A percentile compares a stretch with the other conserved stretches of the same genome.
These are phyloP conservation scores for Schizochytrium sp. DNA, from an alignment of 108 stramenopile species.

Conservation along the genomic window DNA sequence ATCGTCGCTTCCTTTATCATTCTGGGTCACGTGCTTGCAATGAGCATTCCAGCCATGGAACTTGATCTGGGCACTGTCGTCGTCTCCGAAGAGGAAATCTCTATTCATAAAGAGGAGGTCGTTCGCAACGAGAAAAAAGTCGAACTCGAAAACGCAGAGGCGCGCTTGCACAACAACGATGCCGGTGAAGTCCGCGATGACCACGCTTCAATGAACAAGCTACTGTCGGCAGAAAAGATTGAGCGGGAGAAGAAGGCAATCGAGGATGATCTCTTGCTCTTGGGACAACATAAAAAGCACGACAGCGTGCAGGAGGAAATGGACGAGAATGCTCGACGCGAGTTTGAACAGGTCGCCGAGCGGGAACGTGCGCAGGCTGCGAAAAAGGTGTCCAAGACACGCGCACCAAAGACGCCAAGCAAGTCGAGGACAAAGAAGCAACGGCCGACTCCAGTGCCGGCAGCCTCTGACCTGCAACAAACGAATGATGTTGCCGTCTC, in stretches of 20 bases:
- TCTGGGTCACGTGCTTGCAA: neutral
- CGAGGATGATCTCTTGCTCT: neutral
- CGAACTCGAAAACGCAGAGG: neutral
- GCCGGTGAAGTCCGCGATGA: neutral
- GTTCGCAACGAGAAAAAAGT: neutral
- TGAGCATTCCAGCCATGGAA: neutral
- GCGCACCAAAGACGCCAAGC: neutral
- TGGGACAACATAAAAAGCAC: neutral
- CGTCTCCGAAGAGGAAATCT: neutral
- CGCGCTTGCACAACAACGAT: neutral
- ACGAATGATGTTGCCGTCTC: no score
- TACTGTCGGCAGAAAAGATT: neutral
- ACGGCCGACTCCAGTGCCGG: no score
- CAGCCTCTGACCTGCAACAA: no score
- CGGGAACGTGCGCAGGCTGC: neutral
- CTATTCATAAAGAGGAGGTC: neutral
- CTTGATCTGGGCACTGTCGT: neutral
- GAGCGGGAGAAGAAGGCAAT: neutral
- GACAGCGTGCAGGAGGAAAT: neutral
- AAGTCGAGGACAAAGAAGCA: no score
- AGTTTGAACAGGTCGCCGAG: neutral
- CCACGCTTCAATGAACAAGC: neutral
- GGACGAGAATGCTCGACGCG: neutral
- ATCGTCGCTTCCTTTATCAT: neutral
- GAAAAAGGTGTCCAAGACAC: neutral